A percentile compares a stretch with the other conserved stretches of the same genome.
phyloP scores from a whole-genome alignment of 495 filamentous ascomycete genomes.

The Podospora sp. region DNA sequence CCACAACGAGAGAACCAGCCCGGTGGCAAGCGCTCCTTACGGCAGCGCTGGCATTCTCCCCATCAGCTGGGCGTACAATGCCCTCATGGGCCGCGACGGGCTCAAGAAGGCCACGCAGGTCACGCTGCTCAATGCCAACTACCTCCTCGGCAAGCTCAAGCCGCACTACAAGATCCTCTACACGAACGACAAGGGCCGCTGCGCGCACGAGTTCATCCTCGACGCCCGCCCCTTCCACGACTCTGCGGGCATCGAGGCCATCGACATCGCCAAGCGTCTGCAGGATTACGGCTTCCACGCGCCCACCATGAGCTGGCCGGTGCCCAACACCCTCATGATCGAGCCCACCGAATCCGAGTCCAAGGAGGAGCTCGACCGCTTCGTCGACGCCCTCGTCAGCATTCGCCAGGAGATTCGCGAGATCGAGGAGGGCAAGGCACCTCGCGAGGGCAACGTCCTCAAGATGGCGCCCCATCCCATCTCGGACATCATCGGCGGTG shows the following conservation, averaged over 20 bases:
- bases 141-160: constrained; percentile 90
- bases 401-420: constrained; percentile 87
- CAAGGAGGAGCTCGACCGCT: constrained; percentile 92
- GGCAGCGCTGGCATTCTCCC: constrained; percentile 93
- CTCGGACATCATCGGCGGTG: constrained; percentile 70
- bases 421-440: constrained; percentile 78
- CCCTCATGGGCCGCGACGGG: constrained; percentile 91
- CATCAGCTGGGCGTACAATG: constrained; percentile 97
- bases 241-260: constrained; percentile 83
- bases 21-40: constrained; percentile 85
- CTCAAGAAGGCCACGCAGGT: constrained; percentile 95
- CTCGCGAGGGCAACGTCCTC: constrained; percentile 82
- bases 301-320: constrained; percentile 98
- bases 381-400: constrained; percentile 87
- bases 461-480: constrained; percentile 91
- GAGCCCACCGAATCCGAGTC: constrained; percentile 96
- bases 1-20: constrained; percentile 48
- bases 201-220: constrained; percentile 98
- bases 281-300: constrained; percentile 99
- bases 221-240: constrained; percentile 88
- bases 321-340: constrained; percentile 96
- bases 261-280: constrained; percentile 95
- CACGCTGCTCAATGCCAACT: constrained; percentile 95
- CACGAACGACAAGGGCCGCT: constrained; percentile 84
- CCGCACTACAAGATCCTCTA: constrained; percentile 90